Conservation (phyloP, 2,329 filamentous ascomycete species). For the Alternaria sp. region DNA sequence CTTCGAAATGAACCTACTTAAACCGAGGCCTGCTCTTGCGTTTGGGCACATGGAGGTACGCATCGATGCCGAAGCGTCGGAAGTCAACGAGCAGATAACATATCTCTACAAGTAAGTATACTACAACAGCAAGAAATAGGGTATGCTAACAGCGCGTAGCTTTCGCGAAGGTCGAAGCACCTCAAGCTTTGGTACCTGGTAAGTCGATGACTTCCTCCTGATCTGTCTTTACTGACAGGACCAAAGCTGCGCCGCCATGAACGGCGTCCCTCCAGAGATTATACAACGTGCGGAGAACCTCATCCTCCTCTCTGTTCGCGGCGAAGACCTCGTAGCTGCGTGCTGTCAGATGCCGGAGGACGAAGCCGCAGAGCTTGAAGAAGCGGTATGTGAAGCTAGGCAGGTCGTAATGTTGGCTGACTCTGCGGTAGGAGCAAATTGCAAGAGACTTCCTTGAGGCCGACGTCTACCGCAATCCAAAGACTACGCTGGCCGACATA, state of each 20-base stretch:
- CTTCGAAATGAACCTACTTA: constrained; percentile 68
- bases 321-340: constrained; percentile 76
- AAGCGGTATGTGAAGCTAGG: too few relatives aligned
- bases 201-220: constrained; percentile 8
- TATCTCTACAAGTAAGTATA: constrained; percentile 71
- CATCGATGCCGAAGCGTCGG: constrained; percentile 60
- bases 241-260: constrained; percentile 77
- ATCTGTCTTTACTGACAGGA: neutral
- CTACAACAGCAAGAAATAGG: neutral
- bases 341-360: constrained; percentile 70
- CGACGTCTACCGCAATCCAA: constrained; percentile 45
- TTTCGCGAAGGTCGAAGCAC: constrained; percentile 69
- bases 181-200: constrained; percentile 81
- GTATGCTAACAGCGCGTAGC: constrained; percentile 34
- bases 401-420: too few relatives aligned
- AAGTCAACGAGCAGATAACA: constrained; percentile 67
- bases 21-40: constrained; percentile 56
- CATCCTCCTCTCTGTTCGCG: constrained; percentile 68
- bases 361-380: constrained; percentile 70
- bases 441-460: constrained; percentile 52
- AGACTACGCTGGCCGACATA: constrained; percentile 47
- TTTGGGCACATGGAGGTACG: constrained; percentile 77
- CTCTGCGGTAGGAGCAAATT: too few relatives aligned
- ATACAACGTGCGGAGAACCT: constrained; percentile 79
- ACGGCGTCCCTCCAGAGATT: constrained; percentile 76